Evolutionary conservation across 768 basidiomycete species (phyloP).

Genomic region (Pleurotus tuber-regium): DNA sequence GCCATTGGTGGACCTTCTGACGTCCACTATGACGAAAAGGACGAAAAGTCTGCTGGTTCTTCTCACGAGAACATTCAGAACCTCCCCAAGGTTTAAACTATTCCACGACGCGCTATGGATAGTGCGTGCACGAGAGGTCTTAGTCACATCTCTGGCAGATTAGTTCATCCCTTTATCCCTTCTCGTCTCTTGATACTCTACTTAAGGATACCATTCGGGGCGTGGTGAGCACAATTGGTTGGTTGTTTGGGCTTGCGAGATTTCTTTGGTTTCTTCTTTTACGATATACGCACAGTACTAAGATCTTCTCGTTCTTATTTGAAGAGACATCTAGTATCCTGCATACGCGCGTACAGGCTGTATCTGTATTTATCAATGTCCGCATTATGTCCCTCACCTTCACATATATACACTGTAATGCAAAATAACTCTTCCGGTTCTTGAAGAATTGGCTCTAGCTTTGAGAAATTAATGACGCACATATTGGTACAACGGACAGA

Average conservation of each 20-base stretch:
- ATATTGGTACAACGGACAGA: no score
- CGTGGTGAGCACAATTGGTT: not conserved
- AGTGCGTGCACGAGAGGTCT: not conserved
- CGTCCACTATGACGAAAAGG: slow-evolving; percentile 22
- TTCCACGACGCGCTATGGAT: not conserved
- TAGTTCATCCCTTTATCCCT: not conserved
- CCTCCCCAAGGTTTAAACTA: slow-evolving; percentile 16
- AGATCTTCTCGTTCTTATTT: not conserved
- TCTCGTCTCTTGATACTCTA: not conserved
- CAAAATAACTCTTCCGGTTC: not conserved
- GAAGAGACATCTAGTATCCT: not conserved
- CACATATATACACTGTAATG: slow-evolving; percentile 1
- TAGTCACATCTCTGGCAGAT: slow-evolving; percentile 5
- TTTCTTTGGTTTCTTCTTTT: not conserved
- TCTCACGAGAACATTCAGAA: slow-evolving; percentile 26
- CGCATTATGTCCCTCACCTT: not conserved
- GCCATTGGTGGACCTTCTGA: slow-evolving; percentile 23
- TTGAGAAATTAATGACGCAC: no score
- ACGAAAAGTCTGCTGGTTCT: slow-evolving; percentile 35
- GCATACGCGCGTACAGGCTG: not conserved
- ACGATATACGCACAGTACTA: not conserved
- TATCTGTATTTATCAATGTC: slow-evolving; percentile 8
- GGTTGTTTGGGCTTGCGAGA: not conserved
- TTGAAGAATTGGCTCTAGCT: no score
- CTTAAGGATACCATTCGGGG: not conserved